Percentiles rank a stretch among this genome's conserved stretches.
phyloP scores from a whole-genome alignment of 2,329 filamentous ascomycete species.

The Ophioceras dolichostomum region DNA sequence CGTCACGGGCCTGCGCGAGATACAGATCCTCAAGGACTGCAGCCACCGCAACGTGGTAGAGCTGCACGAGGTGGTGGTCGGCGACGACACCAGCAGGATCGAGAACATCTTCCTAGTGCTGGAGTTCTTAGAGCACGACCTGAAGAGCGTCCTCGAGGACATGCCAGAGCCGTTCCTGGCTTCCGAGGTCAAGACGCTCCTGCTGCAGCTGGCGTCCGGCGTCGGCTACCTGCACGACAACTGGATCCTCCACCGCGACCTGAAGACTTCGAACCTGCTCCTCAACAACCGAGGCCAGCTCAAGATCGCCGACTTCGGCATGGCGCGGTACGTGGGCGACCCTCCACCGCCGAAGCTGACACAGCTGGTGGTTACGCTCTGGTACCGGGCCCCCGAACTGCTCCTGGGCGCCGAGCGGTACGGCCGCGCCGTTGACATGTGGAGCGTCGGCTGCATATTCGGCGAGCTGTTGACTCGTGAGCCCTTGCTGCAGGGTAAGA shows the following conservation, averaged over 20 bases:
- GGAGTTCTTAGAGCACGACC: slow-evolving; percentile 94
- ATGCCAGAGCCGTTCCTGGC: slow-evolving; percentile 90
- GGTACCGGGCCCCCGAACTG: slow-evolving; percentile 90
- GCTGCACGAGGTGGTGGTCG: slow-evolving; percentile 74
- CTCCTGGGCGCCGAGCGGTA: slow-evolving; percentile 72
- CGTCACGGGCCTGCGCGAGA: slow-evolving; percentile 86
- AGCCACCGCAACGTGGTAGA: slow-evolving; percentile 72
- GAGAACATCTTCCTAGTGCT: slow-evolving; percentile 81
- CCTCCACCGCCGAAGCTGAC: slow-evolving; percentile 67
- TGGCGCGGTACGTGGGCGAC: slow-evolving; percentile 81
- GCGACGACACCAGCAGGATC: slow-evolving; percentile 41
- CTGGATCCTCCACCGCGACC: slow-evolving; percentile 87
- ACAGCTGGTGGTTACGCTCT: slow-evolving; percentile 88
- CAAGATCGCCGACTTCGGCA: slow-evolving; percentile 96
- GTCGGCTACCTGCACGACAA: slow-evolving; percentile 76
- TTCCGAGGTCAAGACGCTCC: slow-evolving; percentile 83
- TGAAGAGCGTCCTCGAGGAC: slow-evolving; percentile 84
- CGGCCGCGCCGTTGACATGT: slow-evolving; percentile 73
- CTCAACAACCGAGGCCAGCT: slow-evolving; percentile 91
- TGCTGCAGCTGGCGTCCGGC: slow-evolving; percentile 70
- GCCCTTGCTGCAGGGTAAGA: slow-evolving; percentile 74
- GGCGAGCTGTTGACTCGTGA: slow-evolving; percentile 78
- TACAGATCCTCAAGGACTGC: slow-evolving; percentile 76
- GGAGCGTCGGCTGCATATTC: slow-evolving; percentile 94
- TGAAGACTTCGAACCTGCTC: slow-evolving; percentile 88